Base-by-base conservation (phyloP, 768 basidiomycete genomes). In the Solioccasus polychromus region DNA sequence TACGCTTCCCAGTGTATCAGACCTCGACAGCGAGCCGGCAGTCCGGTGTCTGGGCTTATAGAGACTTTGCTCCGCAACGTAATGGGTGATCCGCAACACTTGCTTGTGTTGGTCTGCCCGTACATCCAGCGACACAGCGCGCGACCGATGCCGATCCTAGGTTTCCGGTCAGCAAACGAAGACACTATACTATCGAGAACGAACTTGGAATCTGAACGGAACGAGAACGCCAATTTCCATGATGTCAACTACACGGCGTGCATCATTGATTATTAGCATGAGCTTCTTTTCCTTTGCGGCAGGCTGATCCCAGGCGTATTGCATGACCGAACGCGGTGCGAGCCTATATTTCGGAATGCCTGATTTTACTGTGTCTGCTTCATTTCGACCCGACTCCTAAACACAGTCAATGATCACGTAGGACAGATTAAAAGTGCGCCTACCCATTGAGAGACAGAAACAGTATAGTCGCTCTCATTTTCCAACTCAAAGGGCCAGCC, bases 261-360 rank as follows among this genome's bases (percentile, higher is more conserved):
- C 68, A 19, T 77, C 76, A 34, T 82, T 83, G 39, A 83, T 74
- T 9, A 64, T 62, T 18, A 99, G 71, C 28, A 80, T 63, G 20
- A 99, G 71, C 52, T 81, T 83, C 68, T 95, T 98, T 54, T 87
- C 83, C 36, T 72, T 72, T 1, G 84, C 83, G 3, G 92, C 88
- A 7, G 96, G 96, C 48, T 76, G 81, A 60, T 99, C 96, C 95
- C 95, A 99, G 5, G 93, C 88, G 61, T 97, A 99, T 25, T 78
- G 70, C 35, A 77, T 62, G 14, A 69, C 73, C 3, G 77, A 69
- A 30, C 76, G 79, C 9, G 81, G 73, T 5, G 67, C 58, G 3
- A 94, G 62, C n/a, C 68, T 71, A 64, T 93, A 92, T 11, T 66
- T 61, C 18, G 66, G 54, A 9, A 52, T 44, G 31, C 38, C 52